These are phyloP conservation scores for Apodospora peruviana DNA, from an alignment of 495 filamentous ascomycete genomes.

Conservation along the genomic window DNA sequence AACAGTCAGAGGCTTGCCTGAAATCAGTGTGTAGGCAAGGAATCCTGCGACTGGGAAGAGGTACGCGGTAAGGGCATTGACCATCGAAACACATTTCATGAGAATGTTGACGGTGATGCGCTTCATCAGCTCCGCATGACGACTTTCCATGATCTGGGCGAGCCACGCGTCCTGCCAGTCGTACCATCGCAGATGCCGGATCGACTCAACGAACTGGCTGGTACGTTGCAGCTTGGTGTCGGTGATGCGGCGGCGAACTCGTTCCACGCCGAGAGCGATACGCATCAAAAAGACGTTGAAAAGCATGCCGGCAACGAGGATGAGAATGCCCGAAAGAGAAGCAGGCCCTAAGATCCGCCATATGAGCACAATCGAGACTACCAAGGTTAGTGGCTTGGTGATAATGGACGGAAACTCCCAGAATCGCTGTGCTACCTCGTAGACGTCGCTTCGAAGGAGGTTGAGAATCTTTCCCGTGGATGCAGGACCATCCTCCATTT, in stretches of 20 bases:
- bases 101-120: slow-evolving; percentile 61
- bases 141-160: slow-evolving; percentile 60
- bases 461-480: slow-evolving; percentile 83
- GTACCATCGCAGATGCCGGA: slow-evolving; percentile 83
- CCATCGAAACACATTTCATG: slow-evolving; percentile 50
- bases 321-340: slow-evolving; percentile 65
- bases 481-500: slow-evolving; percentile 44
- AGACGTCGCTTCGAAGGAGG: slow-evolving; percentile 70
- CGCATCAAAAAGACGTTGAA: slow-evolving; percentile 60
- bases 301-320: slow-evolving; percentile 57
- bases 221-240: slow-evolving; percentile 68
- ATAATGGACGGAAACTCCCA: slow-evolving; percentile 72
- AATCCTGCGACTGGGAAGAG: slow-evolving; percentile 75
- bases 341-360: slow-evolving; percentile 73
- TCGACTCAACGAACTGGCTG: slow-evolving; percentile 75
- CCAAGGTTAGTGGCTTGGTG: slow-evolving; percentile 60
- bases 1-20: slow-evolving; percentile 58
- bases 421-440: slow-evolving; percentile 74
- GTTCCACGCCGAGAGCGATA: slow-evolving; percentile 56
- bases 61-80: slow-evolving; percentile 59
- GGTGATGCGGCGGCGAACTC: slow-evolving; percentile 57
- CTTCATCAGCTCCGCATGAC: slow-evolving; percentile 60
- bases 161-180: slow-evolving; percentile 83
- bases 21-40: slow-evolving; percentile 67
- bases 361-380: slow-evolving; percentile 63